These are phyloP conservation scores for Candida anglica DNA, from an alignment of 805 yeast genomes.

Conservation along the genomic window DNA sequence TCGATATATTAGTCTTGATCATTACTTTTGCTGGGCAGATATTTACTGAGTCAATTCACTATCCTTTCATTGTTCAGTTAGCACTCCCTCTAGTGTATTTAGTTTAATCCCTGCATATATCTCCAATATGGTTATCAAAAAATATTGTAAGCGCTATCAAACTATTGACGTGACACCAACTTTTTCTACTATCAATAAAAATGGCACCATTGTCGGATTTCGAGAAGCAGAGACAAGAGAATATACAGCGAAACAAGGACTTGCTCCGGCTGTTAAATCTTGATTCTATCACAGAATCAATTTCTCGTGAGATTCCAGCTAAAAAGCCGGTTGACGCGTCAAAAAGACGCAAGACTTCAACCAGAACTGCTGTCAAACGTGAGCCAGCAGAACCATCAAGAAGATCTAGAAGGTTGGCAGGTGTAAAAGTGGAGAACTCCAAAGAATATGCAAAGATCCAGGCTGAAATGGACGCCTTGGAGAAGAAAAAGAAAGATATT, in stretches of 20 bases:
- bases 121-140: too few species aligned
- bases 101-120: too few species aligned
- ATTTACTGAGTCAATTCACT: too few species aligned
- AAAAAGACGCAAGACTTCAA: constrained; percentile 10
- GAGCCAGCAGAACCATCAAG: constrained; percentile 51
- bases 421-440: constrained; percentile 56
- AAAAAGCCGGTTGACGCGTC: constrained; percentile 7
- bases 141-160: too few species aligned
- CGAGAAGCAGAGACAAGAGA: constrained; percentile 68
- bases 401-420: constrained; percentile 76
- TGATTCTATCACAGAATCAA: constrained; percentile 50
- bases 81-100: too few species aligned
- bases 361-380: constrained; percentile 14
- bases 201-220: constrained; percentile 50
- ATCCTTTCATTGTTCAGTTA: too few species aligned
- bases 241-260: constrained; percentile 79
- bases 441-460: constrained; percentile 33
- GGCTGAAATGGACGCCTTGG: constrained; percentile 32
- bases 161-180: too few species aligned
- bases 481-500: constrained; percentile 30
- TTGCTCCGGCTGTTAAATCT: constrained; percentile 69
- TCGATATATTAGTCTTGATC: too few species aligned
- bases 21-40: too few species aligned
- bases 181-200: too few species aligned
- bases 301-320: constrained; percentile 42